Evolutionary conservation across 192 early-diverging fungal species (phyloP), one percentile per base, ranked within the genome.

Genomic region (Coemansia sp.): DNA sequence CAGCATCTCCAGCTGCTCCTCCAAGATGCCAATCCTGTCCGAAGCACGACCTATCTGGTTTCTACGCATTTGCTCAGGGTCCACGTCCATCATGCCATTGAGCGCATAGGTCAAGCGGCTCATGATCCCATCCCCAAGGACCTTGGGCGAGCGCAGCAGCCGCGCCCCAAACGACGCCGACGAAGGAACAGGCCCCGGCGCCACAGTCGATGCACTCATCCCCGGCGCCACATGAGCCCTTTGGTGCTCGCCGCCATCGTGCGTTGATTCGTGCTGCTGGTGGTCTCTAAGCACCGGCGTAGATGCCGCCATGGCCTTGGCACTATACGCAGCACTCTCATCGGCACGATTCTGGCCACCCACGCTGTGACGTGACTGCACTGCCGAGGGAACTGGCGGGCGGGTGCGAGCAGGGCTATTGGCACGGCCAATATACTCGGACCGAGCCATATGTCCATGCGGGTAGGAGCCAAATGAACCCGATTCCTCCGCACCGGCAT

Each of bases 51-150:
- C 91, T 42, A 99, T 95, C 59, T 89, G 91, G 73, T 90, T 91
- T 50, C 94, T 88, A 9, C 95, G 86, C 37, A 93, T 92, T 21
- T 89, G 86, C 38, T 92, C 93, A 1, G 95, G 95, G 74, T 99
- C 96, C 5, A 94, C 94, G 74, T 98, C 96, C 79, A 98, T 95
- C 65, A 98, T 88, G 0, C 93, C 93, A 71, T 96, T 93, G 20
- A 99, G 67, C 35, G 89, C 94, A 37, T 80, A 84, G 4, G 70
- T 77, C 63, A 81, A 57, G 7, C 79, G 65, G 60, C 73, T 79
- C 77, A 84, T 79, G 35, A 84, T 74, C 16, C 77, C 71, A 62
- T 78, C 77, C n/a, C 85, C 73, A 3, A 79, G 60, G 0, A 48
- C 67, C 62, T 73, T 76, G 40, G 75, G 73, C 31, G 75, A 72